A percentile compares a stretch with the other conserved stretches of the same genome.
Evolutionary conservation across 2,329 filamentous ascomycete species (phyloP).

Genomic region (Penicillium freii): DNA sequence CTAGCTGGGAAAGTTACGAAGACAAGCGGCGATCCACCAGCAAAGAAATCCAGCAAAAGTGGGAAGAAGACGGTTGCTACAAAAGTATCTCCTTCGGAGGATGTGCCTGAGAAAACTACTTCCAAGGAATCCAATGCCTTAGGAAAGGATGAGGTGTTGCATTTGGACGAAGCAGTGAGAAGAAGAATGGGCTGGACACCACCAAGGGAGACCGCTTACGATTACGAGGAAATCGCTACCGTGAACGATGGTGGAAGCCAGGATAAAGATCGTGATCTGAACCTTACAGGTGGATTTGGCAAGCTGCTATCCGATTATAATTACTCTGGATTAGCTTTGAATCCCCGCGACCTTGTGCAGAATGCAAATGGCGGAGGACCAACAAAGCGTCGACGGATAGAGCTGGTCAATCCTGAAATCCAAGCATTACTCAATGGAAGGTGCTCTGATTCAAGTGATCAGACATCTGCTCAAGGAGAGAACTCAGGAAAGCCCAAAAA

Average conservation of each 20-base stretch:
- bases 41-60: conserved; percentile 14
- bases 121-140: conserved; percentile 18
- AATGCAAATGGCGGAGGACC: conserved; percentile 23
- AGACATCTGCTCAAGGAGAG: conserved; percentile 15
- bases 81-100: not conserved
- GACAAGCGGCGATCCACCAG: conserved; percentile 15
- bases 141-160: conserved; percentile 24
- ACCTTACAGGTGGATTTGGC: conserved; percentile 26
- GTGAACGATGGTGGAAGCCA: conserved; percentile 10
- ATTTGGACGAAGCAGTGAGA: conserved; percentile 50
- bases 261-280: not conserved
- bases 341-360: conserved; percentile 10
- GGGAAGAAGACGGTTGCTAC: conserved; percentile 10
- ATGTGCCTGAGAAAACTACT: not conserved
- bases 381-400: conserved; percentile 40
- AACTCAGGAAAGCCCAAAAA: conserved; percentile 16
- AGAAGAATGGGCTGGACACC: conserved; percentile 69
- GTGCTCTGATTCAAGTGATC: conserved; percentile 5
- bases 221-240: conserved; percentile 23
- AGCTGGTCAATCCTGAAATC: conserved; percentile 31
- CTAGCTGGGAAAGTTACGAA: conserved; percentile 41
- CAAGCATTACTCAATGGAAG: conserved; percentile 14
- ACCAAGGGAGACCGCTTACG: conserved; percentile 44
- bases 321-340: conserved; percentile 31
- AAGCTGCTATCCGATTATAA: conserved; percentile 43